Evolutionary conservation across 2,329 filamentous ascomycete genomes (phyloP).

Genomic region (Talaromyces sp.): DNA sequence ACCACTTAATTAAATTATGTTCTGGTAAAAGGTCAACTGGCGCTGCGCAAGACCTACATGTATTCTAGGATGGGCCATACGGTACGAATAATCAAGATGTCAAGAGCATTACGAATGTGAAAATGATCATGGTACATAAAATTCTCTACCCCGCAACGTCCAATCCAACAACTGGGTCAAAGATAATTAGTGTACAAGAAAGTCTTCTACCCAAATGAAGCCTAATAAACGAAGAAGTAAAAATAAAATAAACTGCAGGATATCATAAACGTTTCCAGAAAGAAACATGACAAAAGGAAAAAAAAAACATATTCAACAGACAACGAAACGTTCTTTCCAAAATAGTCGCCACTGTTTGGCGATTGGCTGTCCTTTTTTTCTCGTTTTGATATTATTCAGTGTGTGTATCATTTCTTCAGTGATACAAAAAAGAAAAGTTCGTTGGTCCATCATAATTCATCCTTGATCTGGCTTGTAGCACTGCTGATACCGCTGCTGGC

Average conservation of each 20-base stretch:
- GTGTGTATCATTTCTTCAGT: neutral
- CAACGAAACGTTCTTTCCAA: neutral
- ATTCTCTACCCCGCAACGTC: neutral
- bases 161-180: neutral
- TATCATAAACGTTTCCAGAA: neutral
- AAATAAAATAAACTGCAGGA: neutral
- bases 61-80: too few relatives aligned
- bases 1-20: too few relatives aligned
- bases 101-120: neutral
- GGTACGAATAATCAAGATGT: neutral
- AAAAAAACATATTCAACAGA: neutral
- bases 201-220: neutral
- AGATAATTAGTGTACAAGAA: neutral
- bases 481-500: conserved; percentile 42
- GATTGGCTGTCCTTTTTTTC: neutral
- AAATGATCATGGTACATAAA: neutral
- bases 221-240: neutral
- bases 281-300: neutral
- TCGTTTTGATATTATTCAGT: neutral
- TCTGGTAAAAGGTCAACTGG: too few relatives aligned
- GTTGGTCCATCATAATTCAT: conserved; percentile 42
- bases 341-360: neutral
- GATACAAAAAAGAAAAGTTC: neutral
- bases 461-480: conserved; percentile 42
- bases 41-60: too few relatives aligned